Evolutionary conservation across 768 basidiomycete genomes (phyloP).

Genomic region (Saitozyma podzolica): DNA sequence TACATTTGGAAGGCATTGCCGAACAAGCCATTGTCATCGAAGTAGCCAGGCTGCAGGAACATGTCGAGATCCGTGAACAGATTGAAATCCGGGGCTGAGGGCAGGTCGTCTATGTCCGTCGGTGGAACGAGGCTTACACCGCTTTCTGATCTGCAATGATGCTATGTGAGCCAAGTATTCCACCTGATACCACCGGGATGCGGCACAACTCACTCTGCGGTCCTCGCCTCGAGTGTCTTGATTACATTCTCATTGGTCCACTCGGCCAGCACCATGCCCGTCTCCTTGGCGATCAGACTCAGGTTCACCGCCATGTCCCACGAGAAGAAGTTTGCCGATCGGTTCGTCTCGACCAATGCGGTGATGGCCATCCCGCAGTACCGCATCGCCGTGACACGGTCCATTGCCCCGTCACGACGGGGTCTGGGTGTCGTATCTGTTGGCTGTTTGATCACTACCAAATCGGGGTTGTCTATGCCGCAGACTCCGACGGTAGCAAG

Average conservation of each 20-base stretch:
- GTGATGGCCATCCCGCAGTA: slow-evolving; percentile 16
- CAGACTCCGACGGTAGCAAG: not conserved
- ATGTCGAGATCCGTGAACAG: slow-evolving; percentile 10
- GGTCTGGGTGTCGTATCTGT: not conserved
- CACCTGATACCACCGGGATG: too few relatives aligned
- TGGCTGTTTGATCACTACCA: not conserved
- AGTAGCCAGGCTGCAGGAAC: slow-evolving; percentile 6
- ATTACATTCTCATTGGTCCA: not conserved
- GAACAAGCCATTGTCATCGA: slow-evolving; percentile 4
- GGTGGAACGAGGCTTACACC: too few relatives aligned
- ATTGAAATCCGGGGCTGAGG: not conserved
- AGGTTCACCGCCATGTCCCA: slow-evolving; percentile 17
- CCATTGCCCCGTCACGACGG: not conserved
- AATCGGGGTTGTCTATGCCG: not conserved
- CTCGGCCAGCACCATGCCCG: slow-evolving; percentile 9
- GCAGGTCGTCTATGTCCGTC: not conserved
- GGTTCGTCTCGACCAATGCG: slow-evolving; percentile 11
- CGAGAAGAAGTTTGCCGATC: slow-evolving; percentile 15
- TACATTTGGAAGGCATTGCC: not conserved
- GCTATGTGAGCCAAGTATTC: too few relatives aligned
- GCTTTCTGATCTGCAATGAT: too few relatives aligned
- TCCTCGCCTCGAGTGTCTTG: too few relatives aligned
- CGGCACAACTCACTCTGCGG: too few relatives aligned
- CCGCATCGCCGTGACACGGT: slow-evolving; percentile 10
- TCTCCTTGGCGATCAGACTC: slow-evolving; percentile 11